A percentile compares a stretch with the other conserved stretches of the same genome.
Evolutionary conservation across 441 rosid species (phyloP).

Genomic region (Croton laevigatus): DNA sequence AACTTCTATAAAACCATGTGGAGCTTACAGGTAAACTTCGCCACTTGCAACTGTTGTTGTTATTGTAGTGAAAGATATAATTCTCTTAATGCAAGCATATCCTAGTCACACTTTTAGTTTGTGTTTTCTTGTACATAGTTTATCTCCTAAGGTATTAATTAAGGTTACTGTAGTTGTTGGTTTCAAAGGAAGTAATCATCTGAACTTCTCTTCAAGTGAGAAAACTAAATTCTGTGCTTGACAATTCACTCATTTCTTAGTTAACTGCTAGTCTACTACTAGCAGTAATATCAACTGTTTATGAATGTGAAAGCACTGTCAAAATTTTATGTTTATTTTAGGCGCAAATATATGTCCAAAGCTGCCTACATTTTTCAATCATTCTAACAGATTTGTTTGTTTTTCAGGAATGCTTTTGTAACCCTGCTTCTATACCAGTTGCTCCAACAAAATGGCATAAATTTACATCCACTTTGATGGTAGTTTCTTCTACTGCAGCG

Average conservation of each 20-base stretch:
- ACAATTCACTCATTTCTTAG: not conserved
- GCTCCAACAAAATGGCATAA: slow-evolving; percentile 91
- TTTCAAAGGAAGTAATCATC: not conserved
- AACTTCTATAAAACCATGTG: slow-evolving; percentile 95
- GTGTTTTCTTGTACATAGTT: not conserved
- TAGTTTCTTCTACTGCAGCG: slow-evolving; percentile 27
- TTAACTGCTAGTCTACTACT: not conserved
- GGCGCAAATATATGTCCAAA: slow-evolving; percentile 1
- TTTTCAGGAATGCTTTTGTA: slow-evolving; percentile 85
- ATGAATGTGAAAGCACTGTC: not conserved
- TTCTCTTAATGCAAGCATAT: not conserved
- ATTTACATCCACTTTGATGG: slow-evolving; percentile 77
- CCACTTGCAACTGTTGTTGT: not conserved
- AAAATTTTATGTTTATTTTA: not conserved
- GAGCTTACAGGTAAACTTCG: slow-evolving; percentile 84
- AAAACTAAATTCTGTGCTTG: not conserved
- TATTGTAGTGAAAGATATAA: not conserved
- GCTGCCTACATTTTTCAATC: not conserved
- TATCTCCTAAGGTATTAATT: not conserved
- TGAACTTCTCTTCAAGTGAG: not conserved
- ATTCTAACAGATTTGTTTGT: slow-evolving; percentile 19
- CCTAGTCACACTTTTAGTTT: not conserved
- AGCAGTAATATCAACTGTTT: not conserved
- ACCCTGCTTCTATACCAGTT: slow-evolving; percentile 70
- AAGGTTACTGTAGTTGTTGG: not conserved